Base-by-base conservation (phyloP, 2,329 filamentous ascomycete species). In the Alternaria gaisen region DNA sequence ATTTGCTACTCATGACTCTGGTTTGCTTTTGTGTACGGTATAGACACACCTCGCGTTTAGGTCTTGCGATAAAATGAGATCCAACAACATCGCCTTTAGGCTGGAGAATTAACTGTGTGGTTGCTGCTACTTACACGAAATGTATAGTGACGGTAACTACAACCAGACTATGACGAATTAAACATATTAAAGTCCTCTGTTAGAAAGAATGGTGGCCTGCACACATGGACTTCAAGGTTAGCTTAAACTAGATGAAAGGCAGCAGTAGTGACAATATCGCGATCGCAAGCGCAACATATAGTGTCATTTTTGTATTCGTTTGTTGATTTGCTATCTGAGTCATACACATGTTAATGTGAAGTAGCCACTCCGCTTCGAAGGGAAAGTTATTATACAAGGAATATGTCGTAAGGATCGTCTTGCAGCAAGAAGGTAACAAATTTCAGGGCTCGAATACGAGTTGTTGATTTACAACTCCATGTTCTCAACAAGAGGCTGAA, bases 401-500 rank as follows among this genome's bases (percentile, higher is more conserved):
- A 47, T 40, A 50, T 9, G 18, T 28, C 53, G 20, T 61, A 58
- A 56, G 48, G 56, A 57, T 60, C 11, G 53, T 63, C 18, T 34
- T 32, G 20, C 5, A 36, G 5, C 20, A 36, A 38, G 14, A 26
- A n/a, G 2, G 24, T 9, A 11, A 36, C 12, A 22, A 38, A 38
- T n/a, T 10, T 50, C 32, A 16, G 2, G 10, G 32, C 32, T 50
- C 46, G 12, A 5, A 24, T 3, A 18, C 12, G 28, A 20, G 32
- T 5, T 18, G 16, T 26, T 3, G 6, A 22, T 47, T 10, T 74
- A 78, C 67, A 79, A 65, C 56, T 79, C 76, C 20, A 72, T 54
- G 44, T 70, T 75, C 60, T 71, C 72, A 14, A 77, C 67, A 48
- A 72, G 72, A 22, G 76, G 75, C 53, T 72, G 67, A 32, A 80